These are phyloP conservation scores for Fimicolochytrium jonesii DNA, from an alignment of 192 early-diverging fungal species.

Conservation along the genomic window DNA sequence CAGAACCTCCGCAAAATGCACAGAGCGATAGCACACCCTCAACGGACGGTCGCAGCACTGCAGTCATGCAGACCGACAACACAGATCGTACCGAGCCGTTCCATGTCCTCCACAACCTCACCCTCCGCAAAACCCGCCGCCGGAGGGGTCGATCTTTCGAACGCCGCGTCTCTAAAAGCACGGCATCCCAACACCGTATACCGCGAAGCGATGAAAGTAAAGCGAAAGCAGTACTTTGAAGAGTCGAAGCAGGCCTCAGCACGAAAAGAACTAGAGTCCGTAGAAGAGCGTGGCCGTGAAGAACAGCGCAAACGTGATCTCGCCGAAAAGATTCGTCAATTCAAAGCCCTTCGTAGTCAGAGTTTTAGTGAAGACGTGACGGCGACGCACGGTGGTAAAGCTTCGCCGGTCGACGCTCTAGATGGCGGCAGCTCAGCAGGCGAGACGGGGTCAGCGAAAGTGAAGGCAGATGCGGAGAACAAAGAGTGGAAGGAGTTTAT, in stretches of 20 bases:
- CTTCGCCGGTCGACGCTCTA: not conserved
- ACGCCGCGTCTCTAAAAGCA: not conserved
- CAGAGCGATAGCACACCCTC: no score
- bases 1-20: no score
- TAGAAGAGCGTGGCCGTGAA: not conserved
- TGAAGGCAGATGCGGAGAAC: not conserved
- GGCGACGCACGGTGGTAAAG: not conserved
- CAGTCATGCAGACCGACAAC: no score
- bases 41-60: no score
- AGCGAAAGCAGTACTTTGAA: slow-evolving; percentile 10
- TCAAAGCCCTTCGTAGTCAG: not conserved
- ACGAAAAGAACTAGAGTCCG: not conserved
- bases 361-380: not conserved
- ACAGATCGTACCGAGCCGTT: no score
- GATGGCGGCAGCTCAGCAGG: not conserved
- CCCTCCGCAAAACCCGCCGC: not conserved
- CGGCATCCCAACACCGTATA: slow-evolving; percentile 10
- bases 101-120: not conserved
- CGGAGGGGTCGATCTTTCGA: not conserved
- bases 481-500: not conserved
- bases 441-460: not conserved
- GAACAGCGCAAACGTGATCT: slow-evolving; percentile 7
- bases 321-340: slow-evolving; percentile 14
- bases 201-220: not conserved
- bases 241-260: not conserved